A percentile compares a stretch with the other conserved stretches of the same genome.
Conservation (phyloP, 306 rosid genomes). For the Acacia acuminata region DNA sequence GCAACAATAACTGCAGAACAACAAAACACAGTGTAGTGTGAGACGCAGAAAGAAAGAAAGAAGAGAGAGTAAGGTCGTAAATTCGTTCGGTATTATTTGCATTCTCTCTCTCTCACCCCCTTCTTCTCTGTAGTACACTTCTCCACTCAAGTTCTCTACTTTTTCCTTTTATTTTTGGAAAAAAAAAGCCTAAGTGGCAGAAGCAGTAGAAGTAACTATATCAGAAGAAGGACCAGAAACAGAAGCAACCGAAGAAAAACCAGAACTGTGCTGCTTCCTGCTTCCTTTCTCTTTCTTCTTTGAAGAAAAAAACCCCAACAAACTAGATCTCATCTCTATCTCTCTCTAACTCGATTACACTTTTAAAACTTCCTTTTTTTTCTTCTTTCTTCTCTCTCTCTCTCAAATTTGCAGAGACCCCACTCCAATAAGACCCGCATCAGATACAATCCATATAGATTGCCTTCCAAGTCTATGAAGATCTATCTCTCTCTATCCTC, state of each 20-base stretch:
- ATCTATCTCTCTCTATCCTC: neutral
- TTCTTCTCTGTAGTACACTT: neutral
- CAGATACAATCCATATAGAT: constrained; percentile 44
- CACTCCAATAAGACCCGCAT: constrained; percentile 49
- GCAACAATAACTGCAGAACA: neutral
- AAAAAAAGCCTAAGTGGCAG: constrained; percentile 69
- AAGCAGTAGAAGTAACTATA: constrained; percentile 43
- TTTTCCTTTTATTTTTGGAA: constrained; percentile 23
- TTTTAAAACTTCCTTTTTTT: neutral
- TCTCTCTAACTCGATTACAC: neutral
- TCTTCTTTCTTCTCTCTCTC: constrained; percentile 27
- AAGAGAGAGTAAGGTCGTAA: constrained; percentile 47
- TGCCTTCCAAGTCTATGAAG: constrained; percentile 26
- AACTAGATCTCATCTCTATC: constrained; percentile 15
- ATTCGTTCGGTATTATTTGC: constrained; percentile 34
- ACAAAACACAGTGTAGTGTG: neutral
- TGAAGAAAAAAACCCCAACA: neutral
- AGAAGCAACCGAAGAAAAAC: neutral
- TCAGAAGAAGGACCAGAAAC: constrained; percentile 23
- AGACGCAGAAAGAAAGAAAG: neutral
- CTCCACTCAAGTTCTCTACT: constrained; percentile 25
- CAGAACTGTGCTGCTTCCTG: neutral
- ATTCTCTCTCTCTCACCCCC: neutral
- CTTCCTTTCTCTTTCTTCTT: neutral
- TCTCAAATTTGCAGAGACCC: constrained; percentile 60